Evolutionary conservation across 352 stramenopile genomes (phyloP), one percentile per base, ranked within the genome.

Genomic region (Phytophthora nicotianae): DNA sequence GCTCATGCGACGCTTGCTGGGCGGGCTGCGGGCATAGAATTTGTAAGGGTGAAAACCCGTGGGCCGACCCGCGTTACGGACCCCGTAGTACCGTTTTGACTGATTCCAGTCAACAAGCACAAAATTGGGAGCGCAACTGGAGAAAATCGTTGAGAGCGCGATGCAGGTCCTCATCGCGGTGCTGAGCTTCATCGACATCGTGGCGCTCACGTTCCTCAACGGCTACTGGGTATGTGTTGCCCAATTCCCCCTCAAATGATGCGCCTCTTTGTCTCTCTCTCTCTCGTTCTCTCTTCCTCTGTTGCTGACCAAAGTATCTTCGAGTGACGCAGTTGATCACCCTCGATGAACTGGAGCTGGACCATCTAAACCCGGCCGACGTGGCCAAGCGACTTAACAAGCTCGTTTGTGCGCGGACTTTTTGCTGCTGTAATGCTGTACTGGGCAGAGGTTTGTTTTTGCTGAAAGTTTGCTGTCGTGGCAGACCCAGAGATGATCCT

Each of bases 171-270:
- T 93, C 29, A 57, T 91, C 16, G 86, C 84, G 43, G 81, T 95
- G 62, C 75, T 93, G 40, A 86, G 74, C 68, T 95, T 95, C 71
- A 70, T 91, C 38, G 77, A 90, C 68, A 93, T 95, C 55, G 79
- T 93, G 57, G 82, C 79, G 49, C 79, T 95, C 51, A 95, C 86
- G 38, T 95, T 95, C 63, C 75, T 93, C 26, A 95, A 95, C 49
- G 86, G 86, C 52, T 95, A 92, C 64, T 95, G 84, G 84, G 85
- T 95, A 33, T 53, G 81, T 79, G 5, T 46, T 8, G 8, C 14
- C 11, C n/a, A 26, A 21, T 5, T 16, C 49, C 21, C 29, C 13
- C 41, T 4, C 17, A 45, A n/a, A 35, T 19, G 40, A 16, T 3
- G 17, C 4, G 11, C 41, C 42, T 58, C n/a, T 2, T 4, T 59